Percentiles rank a stretch among this genome's conserved stretches.
Evolutionary conservation across 2,329 filamentous ascomycete species (phyloP).

Genomic region (Xylaria digitata): DNA sequence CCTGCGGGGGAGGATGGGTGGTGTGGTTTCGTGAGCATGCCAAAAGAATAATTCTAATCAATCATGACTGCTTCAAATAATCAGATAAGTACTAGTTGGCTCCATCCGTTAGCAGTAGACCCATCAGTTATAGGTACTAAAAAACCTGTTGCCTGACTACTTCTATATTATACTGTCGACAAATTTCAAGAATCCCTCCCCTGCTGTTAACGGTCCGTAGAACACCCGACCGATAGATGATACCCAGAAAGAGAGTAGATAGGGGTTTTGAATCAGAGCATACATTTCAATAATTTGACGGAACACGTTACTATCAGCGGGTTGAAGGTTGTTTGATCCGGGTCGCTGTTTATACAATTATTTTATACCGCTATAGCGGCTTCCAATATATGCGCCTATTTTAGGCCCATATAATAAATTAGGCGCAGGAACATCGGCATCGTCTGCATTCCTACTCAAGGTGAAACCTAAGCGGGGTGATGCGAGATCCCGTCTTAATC

Average conservation of each 20-base stretch:
- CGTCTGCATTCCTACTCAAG: conserved; percentile 13
- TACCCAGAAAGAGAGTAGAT: too few species aligned
- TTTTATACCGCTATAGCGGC: background rate
- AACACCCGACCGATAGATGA: too few species aligned
- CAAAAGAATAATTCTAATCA: background rate
- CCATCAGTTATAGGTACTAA: too few species aligned
- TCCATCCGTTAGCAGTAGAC: background rate
- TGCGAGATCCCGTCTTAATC: conserved; percentile 5
- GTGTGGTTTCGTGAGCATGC: background rate
- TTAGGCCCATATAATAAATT: background rate
- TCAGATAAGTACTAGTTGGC: background rate
- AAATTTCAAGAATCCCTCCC: background rate
- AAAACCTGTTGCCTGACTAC: too few species aligned
- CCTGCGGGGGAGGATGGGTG: too few species aligned
- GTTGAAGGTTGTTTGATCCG: too few species aligned
- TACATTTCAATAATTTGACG: too few species aligned
- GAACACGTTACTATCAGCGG: too few species aligned
- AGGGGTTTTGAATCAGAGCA: too few species aligned
- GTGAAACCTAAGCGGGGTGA: conserved; percentile 17
- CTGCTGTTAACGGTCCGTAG: too few species aligned
- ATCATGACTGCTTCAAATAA: too few species aligned
- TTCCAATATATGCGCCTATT: background rate
- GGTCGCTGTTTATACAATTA: too few species aligned
- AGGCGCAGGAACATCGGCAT: conserved; percentile 5
- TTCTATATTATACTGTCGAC: background rate